phyloP scores from a whole-genome alignment of 2,329 filamentous ascomycete genomes.

The Curvularia spicifera region DNA sequence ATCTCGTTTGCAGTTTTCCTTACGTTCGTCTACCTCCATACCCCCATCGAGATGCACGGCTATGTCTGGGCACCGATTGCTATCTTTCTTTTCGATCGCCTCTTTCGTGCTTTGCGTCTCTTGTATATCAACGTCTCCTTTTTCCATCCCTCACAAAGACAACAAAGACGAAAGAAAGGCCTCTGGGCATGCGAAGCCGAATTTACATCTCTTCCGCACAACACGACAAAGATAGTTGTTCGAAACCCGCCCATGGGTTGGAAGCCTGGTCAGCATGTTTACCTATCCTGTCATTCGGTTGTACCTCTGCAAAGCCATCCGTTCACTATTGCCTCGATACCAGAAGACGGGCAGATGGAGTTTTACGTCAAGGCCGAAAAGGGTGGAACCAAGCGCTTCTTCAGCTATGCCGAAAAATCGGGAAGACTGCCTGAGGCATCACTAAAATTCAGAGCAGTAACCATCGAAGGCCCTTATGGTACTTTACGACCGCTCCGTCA shows the following conservation, averaged over 20 bases:
- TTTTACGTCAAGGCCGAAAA: constrained; percentile 63
- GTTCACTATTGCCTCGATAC: constrained; percentile 67
- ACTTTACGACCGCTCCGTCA: constrained; percentile 60
- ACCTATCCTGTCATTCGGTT: constrained; percentile 64
- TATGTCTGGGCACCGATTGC: constrained; percentile 72
- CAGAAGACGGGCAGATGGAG: constrained; percentile 61
- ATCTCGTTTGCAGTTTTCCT: constrained; percentile 66
- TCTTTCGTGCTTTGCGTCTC: constrained; percentile 53
- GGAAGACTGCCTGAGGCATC: constrained; percentile 19
- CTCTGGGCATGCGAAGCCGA: constrained; percentile 49
- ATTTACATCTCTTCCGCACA: constrained; percentile 57
- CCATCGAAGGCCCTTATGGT: constrained; percentile 64
- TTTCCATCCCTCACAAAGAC: constrained; percentile 48
- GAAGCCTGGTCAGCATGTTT: constrained; percentile 68
- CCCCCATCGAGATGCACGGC: constrained; percentile 64
- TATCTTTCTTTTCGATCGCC: constrained; percentile 67
- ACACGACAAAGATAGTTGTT: constrained; percentile 64
- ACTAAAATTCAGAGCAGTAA: constrained; percentile 47
- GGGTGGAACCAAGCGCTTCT: constrained; percentile 60
- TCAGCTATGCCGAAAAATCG: constrained; percentile 58
- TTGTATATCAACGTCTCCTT: constrained; percentile 51
- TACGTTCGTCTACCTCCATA: constrained; percentile 68
- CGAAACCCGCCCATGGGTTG: constrained; percentile 62
- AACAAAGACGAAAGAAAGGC: constrained; percentile 34
- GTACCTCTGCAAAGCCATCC: constrained; percentile 68